Percentiles rank a stretch among this genome's conserved stretches.
Evolutionary conservation across 805 yeast genomes (phyloP).

Genomic region (Phaffomyces antillensis): DNA sequence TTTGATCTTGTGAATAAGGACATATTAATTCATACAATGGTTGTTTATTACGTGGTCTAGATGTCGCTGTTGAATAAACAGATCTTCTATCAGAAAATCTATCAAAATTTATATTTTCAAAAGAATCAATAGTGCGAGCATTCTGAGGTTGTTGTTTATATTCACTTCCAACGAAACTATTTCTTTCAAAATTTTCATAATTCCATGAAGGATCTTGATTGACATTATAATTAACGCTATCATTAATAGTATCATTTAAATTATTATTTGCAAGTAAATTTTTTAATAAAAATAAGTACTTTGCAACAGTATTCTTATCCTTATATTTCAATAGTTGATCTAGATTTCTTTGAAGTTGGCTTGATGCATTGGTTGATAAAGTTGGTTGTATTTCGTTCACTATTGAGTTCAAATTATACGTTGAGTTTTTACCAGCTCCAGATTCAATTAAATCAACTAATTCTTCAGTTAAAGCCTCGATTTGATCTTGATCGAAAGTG

Average conservation of each 20-base stretch:
- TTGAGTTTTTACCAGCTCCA: not conserved
- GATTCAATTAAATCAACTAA: conserved; percentile 16
- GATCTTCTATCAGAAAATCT: conserved; percentile 32
- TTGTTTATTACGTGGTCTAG: conserved; percentile 7
- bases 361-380: conserved; percentile 22
- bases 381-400: conserved; percentile 1
- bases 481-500: conserved; percentile 6
- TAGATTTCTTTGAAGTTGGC: conserved; percentile 26
- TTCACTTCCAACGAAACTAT: conserved; percentile 7
- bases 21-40: conserved; percentile 25
- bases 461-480: conserved; percentile 13
- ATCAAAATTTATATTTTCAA: conserved; percentile 29
- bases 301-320: conserved; percentile 27
- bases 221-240: not conserved
- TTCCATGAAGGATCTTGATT: not conserved
- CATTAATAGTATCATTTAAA: not conserved
- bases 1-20: conserved; percentile 29
- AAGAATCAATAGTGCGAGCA: conserved; percentile 30
- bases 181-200: not conserved
- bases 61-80: conserved; percentile 23
- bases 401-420: conserved; percentile 1
- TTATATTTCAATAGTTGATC: conserved; percentile 25
- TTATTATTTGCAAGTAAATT: conserved; percentile 3
- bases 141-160: conserved; percentile 4
- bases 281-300: conserved; percentile 29